Evolutionary conservation across 2,329 filamentous ascomycete genomes (phyloP), one percentile per base, ranked within the genome.

Genomic region (Phaeosphaeria sp.): DNA sequence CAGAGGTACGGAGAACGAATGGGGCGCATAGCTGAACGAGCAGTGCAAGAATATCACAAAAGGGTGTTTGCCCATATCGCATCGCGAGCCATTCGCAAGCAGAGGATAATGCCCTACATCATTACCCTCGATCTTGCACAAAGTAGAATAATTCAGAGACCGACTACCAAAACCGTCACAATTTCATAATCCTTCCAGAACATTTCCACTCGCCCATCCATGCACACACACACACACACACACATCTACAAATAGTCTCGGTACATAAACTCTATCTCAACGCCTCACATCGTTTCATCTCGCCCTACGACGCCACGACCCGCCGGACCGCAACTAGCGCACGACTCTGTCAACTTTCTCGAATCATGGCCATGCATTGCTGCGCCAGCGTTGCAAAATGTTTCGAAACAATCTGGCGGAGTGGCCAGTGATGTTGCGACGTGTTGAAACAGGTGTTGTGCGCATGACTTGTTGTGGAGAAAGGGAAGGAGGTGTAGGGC

Each of bases 341-440:
- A 36, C 30, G 30, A 36, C 30, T 36, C 30, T 13, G 15, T 6
- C 30, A 36, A 36, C 30, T 39, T 18, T 18, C 39, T 50, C 27
- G 39, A 27, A 40, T 27, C 43, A 27, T 36, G 24, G 22, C 25
- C 24, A 48, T 17, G n/a, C 30, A n/a, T 43, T 33, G n/a, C 27
- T 9, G 24, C 20, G 49, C 49, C 21, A 51, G 36, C n/a, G 49
- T 51, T 42, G 33, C 49, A 51, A 21, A 43, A 36, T 36, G 6
- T 6, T 36, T 36, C 30, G 30, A 36, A 36, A 36, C 30, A 36
- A 36, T 13, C 11, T 3, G 11, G 15, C 6, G 11, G 11, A 13
- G 11, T 30, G 25, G 25, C 25, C 25, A 30, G 25, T 30, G 25
- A 30, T 36, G 11, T 36, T 36, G 30, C 30, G 11, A 36, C 30